These are phyloP conservation scores for Ramularia collo-cygni DNA, from an alignment of 2,329 filamentous ascomycete genomes.

Conservation along the genomic window DNA sequence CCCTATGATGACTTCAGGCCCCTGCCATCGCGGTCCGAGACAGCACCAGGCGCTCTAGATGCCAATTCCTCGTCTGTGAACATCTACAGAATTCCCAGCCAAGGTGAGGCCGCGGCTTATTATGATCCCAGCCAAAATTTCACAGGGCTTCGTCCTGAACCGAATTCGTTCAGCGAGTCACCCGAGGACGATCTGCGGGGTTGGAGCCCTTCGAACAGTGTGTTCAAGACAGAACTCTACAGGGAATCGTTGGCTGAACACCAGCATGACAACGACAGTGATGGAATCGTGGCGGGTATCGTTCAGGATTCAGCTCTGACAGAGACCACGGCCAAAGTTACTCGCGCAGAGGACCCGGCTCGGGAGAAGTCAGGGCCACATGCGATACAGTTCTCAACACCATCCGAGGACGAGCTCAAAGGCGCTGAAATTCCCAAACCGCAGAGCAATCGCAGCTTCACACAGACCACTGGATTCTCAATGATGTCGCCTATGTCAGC, in stretches of 20 bases:
- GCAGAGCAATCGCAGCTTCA: conserved; percentile 7
- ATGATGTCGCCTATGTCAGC: conserved; percentile 24
- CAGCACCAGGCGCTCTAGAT: conserved; percentile 24
- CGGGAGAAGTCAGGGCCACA: no score
- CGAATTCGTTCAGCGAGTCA: background rate
- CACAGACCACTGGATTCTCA: conserved; percentile 17
- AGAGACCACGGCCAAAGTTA: no score
- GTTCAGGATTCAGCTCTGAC: no score
- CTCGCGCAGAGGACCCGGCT: no score
- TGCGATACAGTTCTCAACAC: conserved; percentile 18
- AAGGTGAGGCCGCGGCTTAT: conserved; percentile 29
- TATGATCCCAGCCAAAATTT: conserved; percentile 23
- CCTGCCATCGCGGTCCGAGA: conserved; percentile 21
- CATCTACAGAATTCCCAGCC: conserved; percentile 28
- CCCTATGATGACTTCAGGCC: background rate
- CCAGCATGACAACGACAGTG: no score
- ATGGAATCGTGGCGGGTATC: no score
- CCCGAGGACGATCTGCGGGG: conserved; percentile 5
- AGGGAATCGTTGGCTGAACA: background rate
- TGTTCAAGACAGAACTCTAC: conserved; percentile 8
- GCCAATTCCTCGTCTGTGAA: conserved; percentile 15
- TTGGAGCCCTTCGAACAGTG: conserved; percentile 25
- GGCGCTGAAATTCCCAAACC: conserved; percentile 4
- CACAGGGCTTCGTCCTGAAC: conserved; percentile 13
- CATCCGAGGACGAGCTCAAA: conserved; percentile 21